Evolutionary conservation across 2,329 filamentous ascomycete genomes (phyloP).

Genomic region (Fusarium tjaetaba): DNA sequence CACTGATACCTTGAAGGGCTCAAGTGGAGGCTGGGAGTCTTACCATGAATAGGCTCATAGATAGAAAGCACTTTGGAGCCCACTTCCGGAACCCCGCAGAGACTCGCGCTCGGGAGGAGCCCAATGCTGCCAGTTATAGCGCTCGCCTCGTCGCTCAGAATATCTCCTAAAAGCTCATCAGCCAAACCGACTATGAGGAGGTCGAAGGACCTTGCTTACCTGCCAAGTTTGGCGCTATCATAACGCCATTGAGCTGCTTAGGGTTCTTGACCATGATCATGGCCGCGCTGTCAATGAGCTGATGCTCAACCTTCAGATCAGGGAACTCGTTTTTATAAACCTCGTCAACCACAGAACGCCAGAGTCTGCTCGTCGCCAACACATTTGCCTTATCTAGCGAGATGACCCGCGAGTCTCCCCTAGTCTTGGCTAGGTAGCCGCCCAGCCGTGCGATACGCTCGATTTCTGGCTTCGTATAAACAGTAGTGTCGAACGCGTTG

Average conservation of each 20-base stretch:
- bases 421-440: slow-evolving; percentile 80
- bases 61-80: slow-evolving; percentile 90
- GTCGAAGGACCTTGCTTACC: neutral
- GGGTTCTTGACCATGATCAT: slow-evolving; percentile 99
- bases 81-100: slow-evolving; percentile 87
- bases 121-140: slow-evolving; percentile 94
- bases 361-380: slow-evolving; percentile 86
- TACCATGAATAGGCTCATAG: slow-evolving; percentile 97
- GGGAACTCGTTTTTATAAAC: slow-evolving; percentile 91
- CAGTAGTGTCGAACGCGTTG: slow-evolving; percentile 82
- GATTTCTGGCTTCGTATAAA: slow-evolving; percentile 85
- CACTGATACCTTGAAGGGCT: neutral
- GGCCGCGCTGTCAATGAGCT: slow-evolving; percentile 95
- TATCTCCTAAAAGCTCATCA: slow-evolving; percentile 77
- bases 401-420: slow-evolving; percentile 76
- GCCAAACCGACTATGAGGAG: neutral
- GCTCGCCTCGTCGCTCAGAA: slow-evolving; percentile 93
- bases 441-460: slow-evolving; percentile 87
- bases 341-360: slow-evolving; percentile 88
- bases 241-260: slow-evolving; percentile 83
- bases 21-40: slow-evolving; percentile 22
- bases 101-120: slow-evolving; percentile 85
- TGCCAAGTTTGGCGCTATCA: slow-evolving; percentile 86
- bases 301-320: slow-evolving; percentile 83
- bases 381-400: slow-evolving; percentile 97